These are phyloP conservation scores for Neonectria coccinea DNA, from an alignment of 2,329 filamentous ascomycete species.

Conservation along the genomic window DNA sequence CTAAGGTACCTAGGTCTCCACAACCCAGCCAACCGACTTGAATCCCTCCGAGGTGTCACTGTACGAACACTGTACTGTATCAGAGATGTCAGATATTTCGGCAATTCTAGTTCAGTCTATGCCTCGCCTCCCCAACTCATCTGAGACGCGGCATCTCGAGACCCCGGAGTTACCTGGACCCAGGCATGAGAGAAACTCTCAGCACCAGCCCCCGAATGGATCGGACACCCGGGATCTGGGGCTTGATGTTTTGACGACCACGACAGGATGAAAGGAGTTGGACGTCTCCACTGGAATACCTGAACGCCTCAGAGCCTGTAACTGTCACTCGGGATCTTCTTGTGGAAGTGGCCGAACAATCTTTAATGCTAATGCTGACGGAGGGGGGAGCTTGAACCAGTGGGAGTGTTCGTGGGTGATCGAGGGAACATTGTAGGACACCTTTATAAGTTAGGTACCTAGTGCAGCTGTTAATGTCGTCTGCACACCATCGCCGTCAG, in stretches of 20 bases:
- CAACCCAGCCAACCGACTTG: background rate
- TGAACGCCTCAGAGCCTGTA: background rate
- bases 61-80: background rate
- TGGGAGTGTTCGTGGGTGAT: background rate
- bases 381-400: background rate
- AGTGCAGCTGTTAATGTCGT: background rate
- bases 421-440: background rate
- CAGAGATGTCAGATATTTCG: background rate
- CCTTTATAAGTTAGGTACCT: background rate
- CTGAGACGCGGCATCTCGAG: conserved; percentile 19
- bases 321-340: background rate
- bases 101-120: background rate
- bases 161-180: conserved; percentile 6
- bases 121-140: conserved; percentile 1
- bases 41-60: background rate
- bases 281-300: conserved; percentile 11
- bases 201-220: conserved; percentile 17
- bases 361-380: background rate
- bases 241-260: conserved; percentile 12
- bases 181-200: background rate
- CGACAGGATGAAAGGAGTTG: conserved; percentile 23
- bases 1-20: background rate
- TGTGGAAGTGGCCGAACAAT: conserved; percentile 1
- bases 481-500: background rate
- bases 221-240: conserved; percentile 17